Evolutionary conservation across 2,329 filamentous ascomycete genomes (phyloP), one percentile per base, ranked within the genome.

Genomic region (Diaporthe sp.): DNA sequence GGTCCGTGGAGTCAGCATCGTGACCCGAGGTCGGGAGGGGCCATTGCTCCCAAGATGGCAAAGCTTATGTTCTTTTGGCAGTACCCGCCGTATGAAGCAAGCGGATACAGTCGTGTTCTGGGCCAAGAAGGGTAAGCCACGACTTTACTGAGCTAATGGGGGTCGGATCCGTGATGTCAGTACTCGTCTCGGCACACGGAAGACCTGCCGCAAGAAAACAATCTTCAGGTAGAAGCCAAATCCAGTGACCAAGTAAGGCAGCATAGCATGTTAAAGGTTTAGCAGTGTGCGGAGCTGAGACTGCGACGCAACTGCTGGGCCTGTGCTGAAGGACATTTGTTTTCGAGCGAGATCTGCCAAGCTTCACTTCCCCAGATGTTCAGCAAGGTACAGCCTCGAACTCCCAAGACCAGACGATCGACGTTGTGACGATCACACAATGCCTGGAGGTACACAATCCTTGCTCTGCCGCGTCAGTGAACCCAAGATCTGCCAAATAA

Each of bases 11-110:
- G 44, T 37, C 15, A 51, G 44, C 44, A 51, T 66, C 32, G 32
- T 51, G 27, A 51, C 27, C 61, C 61, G 61, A 66, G 44, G 61
- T 50, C 61, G 51, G 61, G 61, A 50, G 61, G n/a, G 61, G 44
- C 22, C 42, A 50, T 15, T 51, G 42, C 42, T 50, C 42, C 17
- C 27, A 66, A 32, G 22, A 66, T 19, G 42, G 61, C 22, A 37
- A 66, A 25, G 61, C 61, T 51, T 51, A 30, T 66, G 61, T 66
- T 25, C 22, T 50, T 35, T 50, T 66, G 42, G 15, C 44, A 19
- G 27, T 51, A 17, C 8, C 35, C 42, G 12, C 22, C n/a, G 13
- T 42, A 66, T 10, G 22, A 66, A 32, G 59, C 61, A 35, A 32
- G 42, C 42, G 27, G 12, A 32, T 22, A 13, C 35, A 39, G n/a